These are phyloP conservation scores for Crucihimalaya himalaica DNA, from an alignment of 345 rosid genomes.

Conservation along the genomic window DNA sequence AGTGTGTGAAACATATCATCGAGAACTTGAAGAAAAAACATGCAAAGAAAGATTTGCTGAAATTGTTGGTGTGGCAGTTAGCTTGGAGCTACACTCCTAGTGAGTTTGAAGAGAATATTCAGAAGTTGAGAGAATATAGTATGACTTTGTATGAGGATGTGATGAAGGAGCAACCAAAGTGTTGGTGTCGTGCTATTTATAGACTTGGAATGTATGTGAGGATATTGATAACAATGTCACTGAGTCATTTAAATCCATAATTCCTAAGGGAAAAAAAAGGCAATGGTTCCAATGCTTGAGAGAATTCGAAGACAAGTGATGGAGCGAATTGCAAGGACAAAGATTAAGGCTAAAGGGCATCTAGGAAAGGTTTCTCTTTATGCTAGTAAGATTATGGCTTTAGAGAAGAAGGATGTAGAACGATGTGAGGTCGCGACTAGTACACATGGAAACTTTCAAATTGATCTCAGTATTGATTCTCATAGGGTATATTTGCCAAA, in stretches of 20 bases:
- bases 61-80: no score
- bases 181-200: background rate
- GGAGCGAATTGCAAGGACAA: background rate
- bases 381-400: no score
- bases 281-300: background rate
- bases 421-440: no score
- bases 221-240: background rate
- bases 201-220: background rate
- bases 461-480: no score
- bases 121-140: no score
- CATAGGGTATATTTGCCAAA: no score
- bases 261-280: background rate
- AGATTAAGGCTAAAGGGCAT: background rate
- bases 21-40: background rate
- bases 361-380: no score
- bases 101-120: fast-evolving
- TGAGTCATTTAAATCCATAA: background rate
- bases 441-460: no score
- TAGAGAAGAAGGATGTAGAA: no score
- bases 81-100: no score
- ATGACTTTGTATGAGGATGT: background rate
- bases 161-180: background rate
- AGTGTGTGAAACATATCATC: background rate
- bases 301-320: background rate
- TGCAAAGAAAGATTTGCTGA: background rate